Evolutionary conservation across 2,329 filamentous ascomycete species (phyloP), one percentile per base, ranked within the genome.

Genomic region (Calycina herbarum): DNA sequence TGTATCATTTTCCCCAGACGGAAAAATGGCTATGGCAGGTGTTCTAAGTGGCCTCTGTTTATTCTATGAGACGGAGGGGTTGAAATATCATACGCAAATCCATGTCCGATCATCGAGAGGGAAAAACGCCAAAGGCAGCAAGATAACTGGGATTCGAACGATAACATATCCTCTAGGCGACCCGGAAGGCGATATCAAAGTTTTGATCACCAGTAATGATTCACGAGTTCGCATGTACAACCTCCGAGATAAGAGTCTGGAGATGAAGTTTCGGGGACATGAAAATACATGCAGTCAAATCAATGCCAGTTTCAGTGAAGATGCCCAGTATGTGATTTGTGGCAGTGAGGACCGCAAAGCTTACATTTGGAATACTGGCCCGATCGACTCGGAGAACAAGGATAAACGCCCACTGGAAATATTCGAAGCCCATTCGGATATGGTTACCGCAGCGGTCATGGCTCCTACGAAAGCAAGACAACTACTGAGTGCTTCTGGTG

Each of bases 41-140:
- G 90, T 93, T 67, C 79, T 97, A 1, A 93, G 88, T 69, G 95
- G 95, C 0, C 80, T 95, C 20, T 96, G 94, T 75, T 85, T 92
- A 70, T 95, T 98, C 71, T 97, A 94, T 77, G 92, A 97, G 64
- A 99, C 95, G 0, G 93, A 98, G 72, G 93, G 93, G 0, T 79
- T 99, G 61, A 95, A 92, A 73, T 86, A 89, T 62, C 86, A 92
- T 70, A 90, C 90, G 1, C 93, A 97, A 75, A 89, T 98, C 35
- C 93, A 97, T 70, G 94, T 97, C n/a, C 89, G 94, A 57, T 97
- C 94, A 0, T 93, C 93, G 0, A 86, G 94, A 66, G 94, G 95
- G 2, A 94, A 93, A 75, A 98, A 97, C 74, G 91, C 94, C 4
- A 97, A 96, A 76, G 94, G 94, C 5, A 97, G 93, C 80, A 99